A percentile compares a stretch with the other conserved stretches of the same genome.
Evolutionary conservation across 495 filamentous ascomycete species (phyloP).

Genomic region (Aspergillus wentii): DNA sequence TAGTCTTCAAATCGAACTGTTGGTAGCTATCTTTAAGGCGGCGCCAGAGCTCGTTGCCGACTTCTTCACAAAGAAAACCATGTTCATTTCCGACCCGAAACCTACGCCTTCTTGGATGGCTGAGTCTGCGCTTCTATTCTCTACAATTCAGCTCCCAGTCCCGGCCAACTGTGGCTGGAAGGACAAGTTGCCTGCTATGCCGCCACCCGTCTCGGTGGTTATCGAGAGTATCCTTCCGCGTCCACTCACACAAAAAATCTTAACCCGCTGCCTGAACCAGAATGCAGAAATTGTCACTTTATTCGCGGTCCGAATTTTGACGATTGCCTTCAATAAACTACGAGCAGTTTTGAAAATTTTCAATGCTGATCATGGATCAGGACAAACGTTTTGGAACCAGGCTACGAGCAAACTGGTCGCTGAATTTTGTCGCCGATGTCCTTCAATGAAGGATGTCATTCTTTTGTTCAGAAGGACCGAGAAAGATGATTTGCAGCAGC

Average conservation of each 20-base stretch:
- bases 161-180: constrained; percentile 65
- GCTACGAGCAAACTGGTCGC: constrained; percentile 58
- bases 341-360: constrained; percentile 44
- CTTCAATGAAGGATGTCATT: constrained; percentile 72
- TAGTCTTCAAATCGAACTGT: constrained; percentile 72
- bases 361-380: constrained; percentile 29
- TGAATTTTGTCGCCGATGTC: constrained; percentile 74
- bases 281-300: constrained; percentile 71
- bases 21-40: constrained; percentile 71
- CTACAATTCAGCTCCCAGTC: constrained; percentile 65
- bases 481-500: constrained; percentile 65
- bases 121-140: constrained; percentile 82
- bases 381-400: constrained; percentile 57
- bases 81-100: constrained; percentile 87
- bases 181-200: constrained; percentile 44
- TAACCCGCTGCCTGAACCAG: constrained; percentile 73
- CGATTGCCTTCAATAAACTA: constrained; percentile 75
- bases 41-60: constrained; percentile 80
- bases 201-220: constrained; percentile 69
- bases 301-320: constrained; percentile 74
- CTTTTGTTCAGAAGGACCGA: constrained; percentile 59
- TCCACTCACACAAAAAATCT: constrained; percentile 68
- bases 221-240: constrained; percentile 85
- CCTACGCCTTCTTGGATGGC: constrained; percentile 90
- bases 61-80: constrained; percentile 74